Conservation (phyloP, 2,329 filamentous ascomycete species). For the Colletotrichum sp. region DNA sequence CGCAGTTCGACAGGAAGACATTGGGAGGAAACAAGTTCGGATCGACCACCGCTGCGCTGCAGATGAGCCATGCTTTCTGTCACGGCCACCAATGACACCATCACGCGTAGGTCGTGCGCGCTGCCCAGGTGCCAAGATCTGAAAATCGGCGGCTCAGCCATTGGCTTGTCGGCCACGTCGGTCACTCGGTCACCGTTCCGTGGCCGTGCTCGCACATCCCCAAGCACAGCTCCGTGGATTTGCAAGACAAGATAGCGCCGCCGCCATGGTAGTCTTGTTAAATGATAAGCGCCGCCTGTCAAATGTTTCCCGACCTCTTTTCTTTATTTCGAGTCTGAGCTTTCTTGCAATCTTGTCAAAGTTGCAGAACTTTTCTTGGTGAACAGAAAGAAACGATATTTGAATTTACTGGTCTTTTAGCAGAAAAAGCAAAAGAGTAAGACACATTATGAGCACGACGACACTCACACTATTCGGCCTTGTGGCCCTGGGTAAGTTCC, state of each 20-base stretch:
- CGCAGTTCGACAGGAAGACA: background rate
- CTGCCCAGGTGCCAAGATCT: slow-evolving; percentile 5
- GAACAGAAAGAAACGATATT: background rate
- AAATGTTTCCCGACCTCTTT: background rate
- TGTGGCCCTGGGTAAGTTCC: background rate
- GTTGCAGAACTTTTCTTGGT: background rate
- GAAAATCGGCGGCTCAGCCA: slow-evolving; percentile 12
- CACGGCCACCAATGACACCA: slow-evolving; percentile 4
- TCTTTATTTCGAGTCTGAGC: background rate
- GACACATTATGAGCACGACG: background rate
- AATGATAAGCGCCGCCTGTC: background rate
- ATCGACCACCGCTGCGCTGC: background rate
- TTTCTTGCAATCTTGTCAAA: background rate
- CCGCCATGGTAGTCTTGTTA: slow-evolving; percentile 3
- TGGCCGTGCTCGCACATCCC: slow-evolving; percentile 21
- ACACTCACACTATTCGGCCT: background rate
- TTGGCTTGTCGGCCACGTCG: slow-evolving; percentile 19
- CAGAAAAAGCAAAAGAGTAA: background rate
- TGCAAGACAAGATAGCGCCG: background rate
- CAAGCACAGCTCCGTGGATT: slow-evolving; percentile 17
- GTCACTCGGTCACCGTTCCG: slow-evolving; percentile 7
- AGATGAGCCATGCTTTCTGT: background rate
- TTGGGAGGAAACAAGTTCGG: background rate
- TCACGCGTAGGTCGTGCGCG: background rate
- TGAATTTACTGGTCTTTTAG: background rate